Evolutionary conservation across 1,284 basidiomycete species (phyloP).

Genomic region (Volvariella volvacea): DNA sequence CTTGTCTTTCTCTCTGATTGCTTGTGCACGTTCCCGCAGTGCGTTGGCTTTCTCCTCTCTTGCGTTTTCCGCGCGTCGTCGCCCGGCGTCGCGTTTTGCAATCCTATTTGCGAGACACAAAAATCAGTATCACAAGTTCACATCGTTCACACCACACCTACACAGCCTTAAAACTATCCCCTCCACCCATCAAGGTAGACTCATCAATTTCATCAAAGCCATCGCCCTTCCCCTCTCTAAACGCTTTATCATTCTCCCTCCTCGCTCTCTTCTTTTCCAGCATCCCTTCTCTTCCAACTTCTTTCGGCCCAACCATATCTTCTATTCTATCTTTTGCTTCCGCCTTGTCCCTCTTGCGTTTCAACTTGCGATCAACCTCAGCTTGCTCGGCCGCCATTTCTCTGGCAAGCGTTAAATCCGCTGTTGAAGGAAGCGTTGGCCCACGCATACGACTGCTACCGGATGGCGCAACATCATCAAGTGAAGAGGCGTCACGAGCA

Average conservation of each 20-base stretch:
- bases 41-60: constrained; percentile 41
- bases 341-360: constrained; percentile 56
- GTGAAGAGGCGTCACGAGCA: constrained; percentile 11
- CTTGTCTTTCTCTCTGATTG: constrained; percentile 65
- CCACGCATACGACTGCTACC: constrained; percentile 43
- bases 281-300: constrained; percentile 65
- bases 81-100: constrained; percentile 59
- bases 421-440: constrained; percentile 57
- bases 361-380: constrained; percentile 42
- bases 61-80: constrained; percentile 45
- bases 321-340: constrained; percentile 67
- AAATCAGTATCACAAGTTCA: constrained; percentile 3
- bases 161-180: constrained; percentile 68
- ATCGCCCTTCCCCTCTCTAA: constrained; percentile 67
- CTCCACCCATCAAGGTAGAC: constrained; percentile 61
- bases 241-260: constrained; percentile 56
- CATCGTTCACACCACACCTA: constrained; percentile 28
- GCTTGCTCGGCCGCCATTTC: constrained; percentile 46
- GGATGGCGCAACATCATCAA: constrained; percentile 18
- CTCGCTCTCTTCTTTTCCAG: constrained; percentile 68
- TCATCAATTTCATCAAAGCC: constrained; percentile 62
- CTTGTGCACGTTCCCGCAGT: constrained; percentile 46
- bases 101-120: no score
- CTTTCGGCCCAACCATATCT: constrained; percentile 67
- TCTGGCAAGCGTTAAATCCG: constrained; percentile 59